Evolutionary conservation across 768 basidiomycete genomes (phyloP), one percentile per base, ranked within the genome.

Genomic region (Gloeostereum incarnatum): DNA sequence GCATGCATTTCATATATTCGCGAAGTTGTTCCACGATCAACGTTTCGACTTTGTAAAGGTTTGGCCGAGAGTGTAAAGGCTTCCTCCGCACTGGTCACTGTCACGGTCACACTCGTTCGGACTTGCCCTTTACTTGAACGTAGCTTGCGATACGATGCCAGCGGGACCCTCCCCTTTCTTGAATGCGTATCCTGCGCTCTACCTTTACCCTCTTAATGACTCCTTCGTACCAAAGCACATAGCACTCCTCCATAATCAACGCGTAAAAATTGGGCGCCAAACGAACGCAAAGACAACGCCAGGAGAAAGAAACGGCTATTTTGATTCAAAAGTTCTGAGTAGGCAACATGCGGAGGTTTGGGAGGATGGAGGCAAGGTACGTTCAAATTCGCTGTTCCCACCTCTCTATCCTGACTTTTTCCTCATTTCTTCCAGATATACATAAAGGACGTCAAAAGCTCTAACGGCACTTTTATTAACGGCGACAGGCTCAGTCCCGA

Each of bases 401-500:
- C 35, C 38, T 25, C 32, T 35, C 47, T 37, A 35, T 43, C 31
- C 46, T 46, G 22, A 44, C 44, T 25, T 29, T 40, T 39, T 43
- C 41, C 42, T 46, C 38, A 43, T 41, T 22, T 34, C n/a, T 34
- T 3, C 22, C 32, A 97, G 91, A 92, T 98, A 60, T 94, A 65
- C 68, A 98, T 99, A 69, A 94, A 91, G 61, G 96, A 98, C 59
- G 91, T 97, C 55, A 94, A 94, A 66, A 90, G 86, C 47, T 92
- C 89, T 1, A 99, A 99, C 47, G 96, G 96, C 1, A 99, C 96
- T 5, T 99, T 98, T 56, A 92, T 99, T 57, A 97, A 99, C 50
- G 82, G 89, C 40, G 91, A 98, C 47, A 73, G 96, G 27, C 78
- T 98, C 34, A 89, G 84, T 45, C 71, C 72, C 3, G 94, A 99